These are phyloP conservation scores for Fagus crenata DNA, from an alignment of 306 rosid genomes.

Conservation along the genomic window DNA sequence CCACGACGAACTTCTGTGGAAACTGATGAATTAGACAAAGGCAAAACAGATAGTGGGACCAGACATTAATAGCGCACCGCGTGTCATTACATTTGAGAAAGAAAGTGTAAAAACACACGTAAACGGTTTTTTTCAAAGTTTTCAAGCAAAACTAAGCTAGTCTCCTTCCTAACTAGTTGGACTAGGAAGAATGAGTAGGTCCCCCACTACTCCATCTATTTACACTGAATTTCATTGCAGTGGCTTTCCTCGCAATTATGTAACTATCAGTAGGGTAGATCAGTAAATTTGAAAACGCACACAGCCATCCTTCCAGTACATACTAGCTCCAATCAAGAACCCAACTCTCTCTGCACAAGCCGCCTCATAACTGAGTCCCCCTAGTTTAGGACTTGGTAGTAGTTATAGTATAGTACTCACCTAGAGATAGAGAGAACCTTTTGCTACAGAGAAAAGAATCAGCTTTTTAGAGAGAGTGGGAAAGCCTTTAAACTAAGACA, in stretches of 20 bases:
- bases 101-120: not conserved
- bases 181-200: not conserved
- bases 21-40: conserved; percentile 51
- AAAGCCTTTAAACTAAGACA: too few species aligned
- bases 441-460: conserved; percentile 30
- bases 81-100: conserved; percentile 15
- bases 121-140: too few species aligned
- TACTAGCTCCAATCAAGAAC: conserved; percentile 36
- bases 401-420: not conserved
- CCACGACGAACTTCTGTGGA: conserved; percentile 45
- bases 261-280: conserved; percentile 3
- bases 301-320: conserved; percentile 28
- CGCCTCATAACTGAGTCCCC: conserved; percentile 67
- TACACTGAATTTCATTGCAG: not conserved
- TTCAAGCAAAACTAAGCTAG: not conserved
- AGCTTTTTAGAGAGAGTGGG: conserved; percentile 48
- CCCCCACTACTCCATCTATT: not conserved
- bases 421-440: conserved; percentile 2
- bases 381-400: not conserved
- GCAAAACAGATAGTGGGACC: conserved; percentile 65
- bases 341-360: conserved; percentile 51
- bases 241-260: conserved; percentile 29
- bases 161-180: conserved; percentile 22
- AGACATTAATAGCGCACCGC: conserved; percentile 39
- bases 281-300: conserved; percentile 27